These are phyloP conservation scores for Skeletonema menzelii DNA, from an alignment of 108 stramenopile genomes.

Conservation along the genomic window DNA sequence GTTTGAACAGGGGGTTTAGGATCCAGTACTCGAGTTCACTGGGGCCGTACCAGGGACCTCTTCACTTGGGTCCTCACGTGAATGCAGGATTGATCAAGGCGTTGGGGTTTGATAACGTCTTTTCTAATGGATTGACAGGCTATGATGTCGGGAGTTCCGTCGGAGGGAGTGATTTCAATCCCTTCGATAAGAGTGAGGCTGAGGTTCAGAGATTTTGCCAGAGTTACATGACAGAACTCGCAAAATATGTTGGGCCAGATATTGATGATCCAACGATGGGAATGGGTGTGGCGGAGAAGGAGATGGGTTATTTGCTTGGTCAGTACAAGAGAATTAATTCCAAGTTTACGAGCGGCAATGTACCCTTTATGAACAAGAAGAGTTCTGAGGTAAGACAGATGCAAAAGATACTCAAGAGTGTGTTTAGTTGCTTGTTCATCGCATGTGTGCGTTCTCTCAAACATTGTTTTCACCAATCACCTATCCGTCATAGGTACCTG, in stretches of 20 bases:
- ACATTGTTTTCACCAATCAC: neutral
- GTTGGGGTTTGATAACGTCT: constrained; percentile 81
- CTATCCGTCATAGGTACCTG: constrained; percentile 72
- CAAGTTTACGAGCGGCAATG: constrained; percentile 50
- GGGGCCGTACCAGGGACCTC: constrained; percentile 93
- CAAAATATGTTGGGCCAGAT: constrained; percentile 96
- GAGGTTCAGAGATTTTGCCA: constrained; percentile 98
- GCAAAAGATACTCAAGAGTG: neutral
- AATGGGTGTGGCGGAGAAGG: constrained; percentile 86
- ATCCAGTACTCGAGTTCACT: constrained; percentile 89
- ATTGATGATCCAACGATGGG: constrained; percentile 92
- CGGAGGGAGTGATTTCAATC: constrained; percentile 97
- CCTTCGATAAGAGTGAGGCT: constrained; percentile 90
- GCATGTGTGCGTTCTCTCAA: neutral
- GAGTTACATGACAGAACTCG: constrained; percentile 96
- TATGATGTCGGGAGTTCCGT: constrained; percentile 88
- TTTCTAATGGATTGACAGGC: constrained; percentile 93
- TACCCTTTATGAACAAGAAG: constrained; percentile 54
- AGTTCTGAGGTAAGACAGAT: constrained; percentile 38
- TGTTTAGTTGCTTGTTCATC: neutral
- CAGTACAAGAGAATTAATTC: constrained; percentile 96
- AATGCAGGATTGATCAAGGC: constrained; percentile 72
- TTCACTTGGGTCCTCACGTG: constrained; percentile 91
- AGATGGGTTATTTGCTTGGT: constrained; percentile 96
- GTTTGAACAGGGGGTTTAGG: constrained; percentile 86